Conservation (phyloP, 2,329 filamentous ascomycete genomes). For the Huntiella abstrusa region DNA sequence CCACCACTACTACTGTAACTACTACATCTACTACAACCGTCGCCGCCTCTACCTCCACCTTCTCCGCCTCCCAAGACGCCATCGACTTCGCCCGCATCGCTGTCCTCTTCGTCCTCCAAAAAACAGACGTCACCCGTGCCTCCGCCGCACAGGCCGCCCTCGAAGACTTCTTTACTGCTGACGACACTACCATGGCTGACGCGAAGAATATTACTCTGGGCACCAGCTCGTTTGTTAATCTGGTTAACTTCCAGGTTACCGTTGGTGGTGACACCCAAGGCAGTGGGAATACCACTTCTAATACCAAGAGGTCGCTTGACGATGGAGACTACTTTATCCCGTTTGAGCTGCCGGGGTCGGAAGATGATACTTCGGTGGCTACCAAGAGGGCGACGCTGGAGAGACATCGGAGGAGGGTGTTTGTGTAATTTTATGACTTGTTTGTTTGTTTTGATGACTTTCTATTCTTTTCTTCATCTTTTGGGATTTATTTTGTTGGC, state of each 20-base stretch:
- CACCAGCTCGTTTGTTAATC: constrained; percentile 28
- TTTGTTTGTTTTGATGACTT: no score
- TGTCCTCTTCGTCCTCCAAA: constrained; percentile 42
- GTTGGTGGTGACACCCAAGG: constrained; percentile 4
- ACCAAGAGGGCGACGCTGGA: no score
- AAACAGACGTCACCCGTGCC: constrained; percentile 30
- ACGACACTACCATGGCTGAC: constrained; percentile 18
- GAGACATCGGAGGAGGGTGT: no score
- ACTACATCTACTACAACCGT: constrained; percentile 7
- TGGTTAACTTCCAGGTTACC: constrained; percentile 23
- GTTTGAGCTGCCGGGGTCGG: no score
- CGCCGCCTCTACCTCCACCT: constrained; percentile 15
- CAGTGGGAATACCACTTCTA: constrained; percentile 3
- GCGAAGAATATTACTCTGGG: constrained; percentile 26
- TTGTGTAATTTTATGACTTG: no score
- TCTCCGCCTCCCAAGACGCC: constrained; percentile 33
- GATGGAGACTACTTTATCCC: no score
- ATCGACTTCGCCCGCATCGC: constrained; percentile 46
- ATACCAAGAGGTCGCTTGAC: not conserved
- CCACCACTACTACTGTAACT: constrained; percentile 8
- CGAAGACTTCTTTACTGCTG: constrained; percentile 33
- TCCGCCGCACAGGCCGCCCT: constrained; percentile 33
- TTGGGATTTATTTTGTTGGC: no score
- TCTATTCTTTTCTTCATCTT: no score
- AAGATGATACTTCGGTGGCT: no score